Base-by-base conservation (phyloP, 805 yeast genomes). In the Metschnikowia bowlesiae region DNA sequence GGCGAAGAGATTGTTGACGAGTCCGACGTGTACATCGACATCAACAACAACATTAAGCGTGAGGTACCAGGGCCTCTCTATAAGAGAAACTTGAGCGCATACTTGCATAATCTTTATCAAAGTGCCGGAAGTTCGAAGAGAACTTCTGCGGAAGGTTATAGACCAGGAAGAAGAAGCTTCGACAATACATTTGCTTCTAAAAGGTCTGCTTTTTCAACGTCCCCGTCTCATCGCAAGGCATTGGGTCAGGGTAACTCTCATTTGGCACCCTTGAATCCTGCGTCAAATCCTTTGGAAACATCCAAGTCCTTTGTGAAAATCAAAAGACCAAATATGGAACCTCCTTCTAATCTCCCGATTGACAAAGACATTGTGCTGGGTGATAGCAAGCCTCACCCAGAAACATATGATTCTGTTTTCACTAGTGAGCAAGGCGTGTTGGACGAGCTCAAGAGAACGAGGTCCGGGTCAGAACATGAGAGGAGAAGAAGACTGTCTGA, bases 1-100 rank as follows among this genome's bases (percentile, higher is more conserved):
- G 99, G 99, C 46, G 98, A 92, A 69, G 99, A 92, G 66, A 92
- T 92, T 62, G 92, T 92, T 39, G 99, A 92, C 64, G 99, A 92
- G 70, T 83, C 90, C 26, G 99, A 92, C 65, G 97, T 94, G 16
- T 90, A 87, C 62, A 80, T 91, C 51, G 97, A 92, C 68, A 87
- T 91, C 55, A 89, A 89, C 67, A 87, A 87, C 55, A 89, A 89
- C 52, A 89, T 91, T 62, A 87, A 88, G 68, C 74, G 92, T 63
- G 75, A 76, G 37, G 80, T 79, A 52, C 92, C 92, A 1, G 91
- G 91, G 9, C 92, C 92, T 1, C 71, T 85, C 51, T 75, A 86
- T 11, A 85, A 83, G 62, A 71, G 87, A 59, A 85, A 84, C 60
- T 76, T 85, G 58, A 81, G 89, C 2, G 77, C 84, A 9, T 85